Conservation (phyloP, 331 rosid genomes). For the Malus hybrid region DNA sequence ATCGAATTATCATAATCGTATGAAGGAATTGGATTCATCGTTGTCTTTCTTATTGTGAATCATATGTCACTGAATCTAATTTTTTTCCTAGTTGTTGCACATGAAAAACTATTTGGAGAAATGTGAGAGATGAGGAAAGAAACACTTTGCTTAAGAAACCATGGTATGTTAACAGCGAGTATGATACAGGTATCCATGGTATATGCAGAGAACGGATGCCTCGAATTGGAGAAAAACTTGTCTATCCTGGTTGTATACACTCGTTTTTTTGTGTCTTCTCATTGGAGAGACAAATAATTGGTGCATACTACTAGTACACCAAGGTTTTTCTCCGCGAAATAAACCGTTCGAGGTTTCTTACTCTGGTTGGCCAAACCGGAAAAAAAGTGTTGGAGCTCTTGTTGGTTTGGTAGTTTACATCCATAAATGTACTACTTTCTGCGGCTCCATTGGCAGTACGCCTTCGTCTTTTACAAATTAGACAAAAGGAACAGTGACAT, state of each 20-base stretch:
- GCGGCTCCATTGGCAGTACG: constrained; percentile 6
- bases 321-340: neutral
- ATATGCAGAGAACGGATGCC: neutral
- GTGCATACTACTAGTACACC: neutral
- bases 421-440: neutral
- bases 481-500: constrained; percentile 2
- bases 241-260: neutral
- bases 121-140: neutral
- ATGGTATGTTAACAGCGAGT: neutral
- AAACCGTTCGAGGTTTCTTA: neutral
- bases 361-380: neutral
- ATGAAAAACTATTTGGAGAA: neutral
- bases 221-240: neutral
- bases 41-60: neutral
- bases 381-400: neutral
- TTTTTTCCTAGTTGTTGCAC: neutral
- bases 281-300: neutral
- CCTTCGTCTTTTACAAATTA: neutral
- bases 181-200: neutral
- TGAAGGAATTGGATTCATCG: neutral
- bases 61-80: neutral
- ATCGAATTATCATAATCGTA: neutral
- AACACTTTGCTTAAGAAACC: neutral
- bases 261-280: neutral
- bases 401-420: neutral